Base-by-base conservation (phyloP, 805 yeast species). In the Grigorovia yakushimaensis region DNA sequence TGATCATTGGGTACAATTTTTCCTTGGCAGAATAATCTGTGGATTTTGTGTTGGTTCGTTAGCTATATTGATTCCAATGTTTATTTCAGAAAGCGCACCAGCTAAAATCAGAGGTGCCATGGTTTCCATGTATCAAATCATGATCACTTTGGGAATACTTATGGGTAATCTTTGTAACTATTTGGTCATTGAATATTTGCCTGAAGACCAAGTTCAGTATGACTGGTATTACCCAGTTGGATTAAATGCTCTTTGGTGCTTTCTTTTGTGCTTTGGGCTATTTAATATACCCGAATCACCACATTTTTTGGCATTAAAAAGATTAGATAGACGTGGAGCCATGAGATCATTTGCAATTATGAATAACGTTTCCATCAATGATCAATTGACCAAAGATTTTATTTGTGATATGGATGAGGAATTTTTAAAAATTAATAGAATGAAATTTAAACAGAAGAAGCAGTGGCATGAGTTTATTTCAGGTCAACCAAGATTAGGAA, bases 31-130 rank as follows among this genome's bases (percentile, higher is more conserved):
- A 67, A 72, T 77, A 35, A 64, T 85, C 44, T 74, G 82, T 23
- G 95, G 95, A 9, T 51, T 84, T 7, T 82, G 84, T 23, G 84
- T 86, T 47, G 95, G 95, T 39, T 71, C 78, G 23, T 70, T 81
- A 30, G 79, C 89, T 7, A 87, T 87, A 17, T 69, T 82, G 46
- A 84, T 81, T 13, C 89, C 93, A 30, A 70, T 85, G 67, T 79
- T 79, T 61, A 76, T 81, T 46, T 71, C 82, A 24, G 89, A 82
- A 61, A 73, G 79, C 47, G 71, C 88, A 36, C 88, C 88, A 46
- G 73, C 78, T 48, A 69, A 69, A 24, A 71, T 81, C 43, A 76
- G 88, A 73, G 88, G 88, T 55, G 69, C 83, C 4, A 73, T 81
- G 57, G 84, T 82, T 39, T 75, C 78, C 35, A 69, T 78, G 48